Conservation (phyloP, 1,284 basidiomycete species). For the Ganoderma lingzhi region DNA sequence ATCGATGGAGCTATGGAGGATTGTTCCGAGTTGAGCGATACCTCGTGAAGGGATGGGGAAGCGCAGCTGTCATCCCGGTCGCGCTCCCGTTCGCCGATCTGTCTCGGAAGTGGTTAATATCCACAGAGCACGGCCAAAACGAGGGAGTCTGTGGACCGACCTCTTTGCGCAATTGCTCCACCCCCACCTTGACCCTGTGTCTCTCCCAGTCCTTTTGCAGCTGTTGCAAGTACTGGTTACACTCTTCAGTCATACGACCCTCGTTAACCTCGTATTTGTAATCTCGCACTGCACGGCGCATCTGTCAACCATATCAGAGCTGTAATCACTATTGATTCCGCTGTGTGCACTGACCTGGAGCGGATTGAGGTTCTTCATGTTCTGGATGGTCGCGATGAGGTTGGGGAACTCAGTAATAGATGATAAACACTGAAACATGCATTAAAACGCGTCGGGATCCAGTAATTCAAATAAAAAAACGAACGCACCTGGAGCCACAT, state of each 20-base stretch:
- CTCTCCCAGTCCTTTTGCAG: conserved; percentile 97
- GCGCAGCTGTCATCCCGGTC: conserved; percentile 62
- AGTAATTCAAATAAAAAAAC: not conserved
- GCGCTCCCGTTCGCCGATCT: conserved; percentile 74
- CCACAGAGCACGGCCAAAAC: not conserved
- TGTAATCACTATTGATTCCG: not conserved
- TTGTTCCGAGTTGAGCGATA: conserved; percentile 42
- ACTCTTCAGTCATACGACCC: conserved; percentile 92
- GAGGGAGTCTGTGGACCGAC: conserved; percentile 44
- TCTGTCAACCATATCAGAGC: conserved; percentile 50
- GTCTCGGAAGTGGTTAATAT: not conserved
- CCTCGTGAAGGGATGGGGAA: conserved; percentile 55
- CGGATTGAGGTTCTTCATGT: conserved; percentile 88
- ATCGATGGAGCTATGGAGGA: conserved; percentile 39
- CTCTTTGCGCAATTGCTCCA: conserved; percentile 83
- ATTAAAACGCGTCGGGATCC: conserved; percentile 18
- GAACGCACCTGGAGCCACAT: conserved; percentile 83
- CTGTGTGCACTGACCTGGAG: conserved; percentile 68
- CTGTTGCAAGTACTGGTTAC: conserved; percentile 91
- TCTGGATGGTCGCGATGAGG: conserved; percentile 91
- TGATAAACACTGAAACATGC: conserved; percentile 77
- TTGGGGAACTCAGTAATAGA: conserved; percentile 88
- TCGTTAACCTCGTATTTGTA: conserved; percentile 97
- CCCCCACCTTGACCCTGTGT: conserved; percentile 82
- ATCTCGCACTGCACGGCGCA: conserved; percentile 92